phyloP scores from a whole-genome alignment of 768 basidiomycete species.

The Leccinum olivaceopallidum region DNA sequence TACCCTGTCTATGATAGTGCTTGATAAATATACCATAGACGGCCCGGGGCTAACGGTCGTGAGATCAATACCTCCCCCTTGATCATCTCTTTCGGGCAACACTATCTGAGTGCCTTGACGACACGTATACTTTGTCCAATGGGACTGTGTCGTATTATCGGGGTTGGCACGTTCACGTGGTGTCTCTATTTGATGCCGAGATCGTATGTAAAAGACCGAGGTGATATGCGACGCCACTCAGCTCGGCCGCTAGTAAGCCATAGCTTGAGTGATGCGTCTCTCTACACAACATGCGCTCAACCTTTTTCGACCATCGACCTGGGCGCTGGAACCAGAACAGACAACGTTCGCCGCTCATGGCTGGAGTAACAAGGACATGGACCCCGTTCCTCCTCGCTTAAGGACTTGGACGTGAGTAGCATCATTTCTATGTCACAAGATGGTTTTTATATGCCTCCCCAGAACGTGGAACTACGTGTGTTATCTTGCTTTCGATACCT shows the following conservation, averaged over 20 bases:
- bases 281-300: slow-evolving; percentile 1
- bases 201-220: slow-evolving; percentile 13
- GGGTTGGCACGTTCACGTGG: background rate
- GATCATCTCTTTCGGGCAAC: too few relatives aligned
- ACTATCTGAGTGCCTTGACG: too few relatives aligned
- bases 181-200: background rate
- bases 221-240: background rate
- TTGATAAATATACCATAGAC: too few relatives aligned
- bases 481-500: slow-evolving; percentile 40
- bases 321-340: slow-evolving; percentile 22
- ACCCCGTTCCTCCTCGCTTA: slow-evolving; percentile 58
- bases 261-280: slow-evolving; percentile 9
- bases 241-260: background rate
- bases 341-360: slow-evolving; percentile 58
- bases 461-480: slow-evolving; percentile 63
- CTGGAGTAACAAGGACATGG: slow-evolving; percentile 80
- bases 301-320: slow-evolving; percentile 22
- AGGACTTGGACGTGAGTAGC: slow-evolving; percentile 57
- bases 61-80: too few relatives aligned
- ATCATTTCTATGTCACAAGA: background rate
- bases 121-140: background rate
- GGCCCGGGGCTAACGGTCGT: background rate
- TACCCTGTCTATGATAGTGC: background rate
- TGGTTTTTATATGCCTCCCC: background rate
- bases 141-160: background rate